phyloP scores from a whole-genome alignment of 2,329 filamentous ascomycete genomes.

The Monosporascus sp. region DNA sequence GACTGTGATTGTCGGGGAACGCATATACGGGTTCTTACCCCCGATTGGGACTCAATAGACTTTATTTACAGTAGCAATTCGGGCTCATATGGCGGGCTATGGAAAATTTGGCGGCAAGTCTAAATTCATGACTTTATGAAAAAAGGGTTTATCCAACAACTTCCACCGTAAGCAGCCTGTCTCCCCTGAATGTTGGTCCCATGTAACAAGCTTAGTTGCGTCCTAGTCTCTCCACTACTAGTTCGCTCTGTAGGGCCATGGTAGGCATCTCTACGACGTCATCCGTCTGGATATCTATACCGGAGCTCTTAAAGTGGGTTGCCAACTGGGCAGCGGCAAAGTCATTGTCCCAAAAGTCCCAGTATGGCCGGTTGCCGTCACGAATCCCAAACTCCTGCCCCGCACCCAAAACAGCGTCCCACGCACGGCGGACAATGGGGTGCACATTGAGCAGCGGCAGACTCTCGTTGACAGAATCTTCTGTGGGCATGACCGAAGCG shows the following conservation, averaged over 20 bases:
- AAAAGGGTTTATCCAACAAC: too few relatives aligned
- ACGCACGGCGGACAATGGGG: not conserved
- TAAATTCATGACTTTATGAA: too few relatives aligned
- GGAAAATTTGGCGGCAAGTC: too few relatives aligned
- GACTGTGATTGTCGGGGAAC: too few relatives aligned
- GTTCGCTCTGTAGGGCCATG: not conserved
- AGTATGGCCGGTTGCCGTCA: not conserved
- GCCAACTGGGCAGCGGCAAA: not conserved
- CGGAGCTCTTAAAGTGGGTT: not conserved
- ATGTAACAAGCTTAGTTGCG: not conserved
- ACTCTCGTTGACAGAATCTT: not conserved
- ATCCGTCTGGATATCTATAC: not conserved
- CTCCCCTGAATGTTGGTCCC: too few relatives aligned
- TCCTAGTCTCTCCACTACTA: not conserved
- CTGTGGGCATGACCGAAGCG: not conserved
- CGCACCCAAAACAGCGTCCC: not conserved
- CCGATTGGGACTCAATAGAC: too few relatives aligned
- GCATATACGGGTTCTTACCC: too few relatives aligned
- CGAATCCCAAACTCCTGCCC: not conserved
- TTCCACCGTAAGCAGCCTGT: too few relatives aligned
- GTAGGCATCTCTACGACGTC: not conserved
- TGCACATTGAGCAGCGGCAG: not conserved
- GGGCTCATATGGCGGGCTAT: too few relatives aligned
- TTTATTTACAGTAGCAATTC: too few relatives aligned
- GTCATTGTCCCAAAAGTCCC: not conserved